These are phyloP conservation scores for Avena atlantica DNA, from an alignment of 176 grass and related monocot species.

Conservation along the genomic window DNA sequence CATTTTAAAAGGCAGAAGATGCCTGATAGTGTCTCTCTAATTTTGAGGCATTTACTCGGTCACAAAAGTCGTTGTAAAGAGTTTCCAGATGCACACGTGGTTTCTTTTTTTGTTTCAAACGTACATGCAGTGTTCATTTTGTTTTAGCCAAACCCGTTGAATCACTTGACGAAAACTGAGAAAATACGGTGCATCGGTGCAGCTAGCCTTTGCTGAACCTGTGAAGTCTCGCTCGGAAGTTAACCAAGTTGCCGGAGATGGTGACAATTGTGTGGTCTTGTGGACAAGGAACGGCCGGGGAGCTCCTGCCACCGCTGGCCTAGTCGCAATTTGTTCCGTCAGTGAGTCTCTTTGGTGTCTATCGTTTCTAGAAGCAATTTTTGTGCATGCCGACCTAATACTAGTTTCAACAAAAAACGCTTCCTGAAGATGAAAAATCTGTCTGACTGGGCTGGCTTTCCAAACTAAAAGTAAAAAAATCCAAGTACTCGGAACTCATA, in stretches of 20 bases:
- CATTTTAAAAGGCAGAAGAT: neutral
- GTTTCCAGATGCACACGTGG: neutral
- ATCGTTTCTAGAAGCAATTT: neutral
- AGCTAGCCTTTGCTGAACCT: constrained; percentile 6
- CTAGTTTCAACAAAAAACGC: neutral
- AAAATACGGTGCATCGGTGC: constrained; percentile 4
- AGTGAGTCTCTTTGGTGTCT: neutral
- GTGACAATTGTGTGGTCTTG: neutral
- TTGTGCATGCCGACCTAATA: constrained; percentile 14
- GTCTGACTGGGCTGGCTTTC: neutral
- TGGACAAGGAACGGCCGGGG: neutral
- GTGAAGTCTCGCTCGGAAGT: neutral
- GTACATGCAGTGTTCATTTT: neutral
- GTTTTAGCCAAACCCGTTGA: neutral
- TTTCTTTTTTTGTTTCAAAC: neutral
- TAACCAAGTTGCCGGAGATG: neutral
- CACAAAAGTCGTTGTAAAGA: neutral
- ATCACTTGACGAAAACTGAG: neutral
- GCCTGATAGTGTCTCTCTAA: neutral
- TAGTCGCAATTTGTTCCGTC: neutral
- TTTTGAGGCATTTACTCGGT: constrained; percentile 22
- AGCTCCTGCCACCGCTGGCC: neutral
- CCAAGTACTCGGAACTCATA: neutral
- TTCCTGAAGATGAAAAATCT: neutral
- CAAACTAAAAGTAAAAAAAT: too few species aligned